These are phyloP conservation scores for Cryphonectria parasitica DNA, from an alignment of 2,329 filamentous ascomycete species.

Conservation along the genomic window DNA sequence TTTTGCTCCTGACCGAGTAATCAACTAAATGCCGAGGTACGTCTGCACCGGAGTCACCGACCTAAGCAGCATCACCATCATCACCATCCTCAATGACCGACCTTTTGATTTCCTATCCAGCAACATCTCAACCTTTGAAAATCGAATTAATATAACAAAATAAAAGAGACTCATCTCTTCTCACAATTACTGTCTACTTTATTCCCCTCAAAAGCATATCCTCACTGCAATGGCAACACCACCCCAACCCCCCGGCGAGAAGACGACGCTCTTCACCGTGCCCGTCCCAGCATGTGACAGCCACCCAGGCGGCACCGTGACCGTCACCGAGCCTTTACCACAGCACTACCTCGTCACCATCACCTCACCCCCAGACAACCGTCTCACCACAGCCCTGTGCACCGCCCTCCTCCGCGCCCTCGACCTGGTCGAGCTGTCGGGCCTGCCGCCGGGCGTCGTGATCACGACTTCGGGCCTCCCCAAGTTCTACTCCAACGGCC, in stretches of 20 bases:
- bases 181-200: neutral
- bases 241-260: constrained; percentile 17
- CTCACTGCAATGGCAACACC: constrained; percentile 33
- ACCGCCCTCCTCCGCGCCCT: constrained; percentile 70
- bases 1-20: neutral
- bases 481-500: constrained; percentile 84
- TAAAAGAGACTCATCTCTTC: neutral
- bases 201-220: no score
- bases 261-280: constrained; percentile 59
- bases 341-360: constrained; percentile 75
- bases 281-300: constrained; percentile 52
- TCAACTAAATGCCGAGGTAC: neutral
- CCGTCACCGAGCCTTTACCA: constrained; percentile 63
- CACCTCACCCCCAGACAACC: constrained; percentile 73
- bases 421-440: constrained; percentile 71
- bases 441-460: constrained; percentile 70
- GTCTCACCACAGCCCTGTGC: constrained; percentile 71
- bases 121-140: neutral
- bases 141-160: neutral
- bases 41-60: neutral
- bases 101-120: neutral
- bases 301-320: constrained; percentile 60
- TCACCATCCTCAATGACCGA: neutral
- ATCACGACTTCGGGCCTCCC: constrained; percentile 74
- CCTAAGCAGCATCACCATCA: no score